Evolutionary conservation across 2,329 filamentous ascomycete species (phyloP), one percentile per base, ranked within the genome.

Genomic region (Xylariaceae sp.): DNA sequence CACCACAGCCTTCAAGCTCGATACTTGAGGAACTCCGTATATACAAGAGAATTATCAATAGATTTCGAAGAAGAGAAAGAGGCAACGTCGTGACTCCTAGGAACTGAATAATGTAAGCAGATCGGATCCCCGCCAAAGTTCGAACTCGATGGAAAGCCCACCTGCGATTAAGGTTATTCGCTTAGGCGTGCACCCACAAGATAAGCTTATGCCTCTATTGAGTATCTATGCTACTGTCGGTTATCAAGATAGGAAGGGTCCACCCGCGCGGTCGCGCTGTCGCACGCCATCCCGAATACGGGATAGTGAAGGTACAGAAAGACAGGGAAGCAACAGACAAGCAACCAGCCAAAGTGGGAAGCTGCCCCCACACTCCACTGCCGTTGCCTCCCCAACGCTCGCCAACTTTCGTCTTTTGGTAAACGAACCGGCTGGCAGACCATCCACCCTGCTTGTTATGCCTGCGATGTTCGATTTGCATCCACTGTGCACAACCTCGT

Each of bases 341-440:
- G 34, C 34, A 13, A 39, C 15, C 60, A 17, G 49, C 30, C 49
- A 37, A 39, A 54, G n/a, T 9, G 10, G 49, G 45, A 48, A 49
- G 52, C 47, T 13, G 47, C 50, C 58, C 56, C 59, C 56, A 58
- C 61, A n/a, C 13, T 39, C 37, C 39, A 18, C 13, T 2, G 18
- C 53, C 56, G 68, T 70, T 70, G 68, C 68, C 65, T 63, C 64
- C 53, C 65, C 68, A 70, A 70, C 68, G 64, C 57, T 8, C 23
- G 39, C 55, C 56, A 56, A 51, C 34, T 57, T 61, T 57, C 60
- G 59, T 37, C 51, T 55, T 30, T 55, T 55, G 55, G 62, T 66
- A 67, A 66, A 59, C 64, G 57, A 59, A 59, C 53, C 58, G 62
- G 59, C 57, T 61, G 61, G 30, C 15, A 37, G 30, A 42, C n/a